Evolutionary conservation across 345 rosid genomes (phyloP), one percentile per base, ranked within the genome.

Genomic region (Noccaea bulbosa): DNA sequence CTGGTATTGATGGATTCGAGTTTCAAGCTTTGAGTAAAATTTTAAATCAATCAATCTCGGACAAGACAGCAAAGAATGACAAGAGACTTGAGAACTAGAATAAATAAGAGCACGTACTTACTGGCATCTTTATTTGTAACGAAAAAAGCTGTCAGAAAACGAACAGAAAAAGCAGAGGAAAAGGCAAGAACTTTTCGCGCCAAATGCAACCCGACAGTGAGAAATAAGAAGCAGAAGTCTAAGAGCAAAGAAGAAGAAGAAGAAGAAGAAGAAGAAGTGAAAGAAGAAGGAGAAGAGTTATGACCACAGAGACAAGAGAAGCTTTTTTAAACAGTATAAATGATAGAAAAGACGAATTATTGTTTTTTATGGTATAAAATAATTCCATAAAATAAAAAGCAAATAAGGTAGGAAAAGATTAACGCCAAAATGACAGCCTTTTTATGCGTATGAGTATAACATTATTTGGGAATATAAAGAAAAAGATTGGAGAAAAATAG

Each of bases 361-460:
- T 51, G 15, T 30, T 32, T n/a, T 53, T 45, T 73, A n/a, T 47
- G 65, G 62, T 52, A 66, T 16, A 40, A 17, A 57, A 57, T 56
- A 50, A 59, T 67, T 58, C 15, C 17, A 33, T 50, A 32, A 49
- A 27, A 65, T 11, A 38, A 5, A 5, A 37, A 52, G 32, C n/a
- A 63, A 44, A 63, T 53, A 53, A 44, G 70, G 56, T 63, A 14
- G 10, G 53, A 63, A 45, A 35, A 61, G 24, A 34, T 64, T 72
- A 63, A 72, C 57, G 5, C 37, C 71, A 57, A 50, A 62, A 40
- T 74, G 72, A 66, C 72, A 74, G 72, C 77, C 38, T 57, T 74
- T 67, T 67, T 35, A 27, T 27, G 30, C 30, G 30, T 56, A 54
- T 54, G 6, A n/a, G 6, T 14, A 62, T 41, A 35, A 30, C 34